Conservation (phyloP, 176 grass and related monocot species). For the Cenchrus americanus region DNA sequence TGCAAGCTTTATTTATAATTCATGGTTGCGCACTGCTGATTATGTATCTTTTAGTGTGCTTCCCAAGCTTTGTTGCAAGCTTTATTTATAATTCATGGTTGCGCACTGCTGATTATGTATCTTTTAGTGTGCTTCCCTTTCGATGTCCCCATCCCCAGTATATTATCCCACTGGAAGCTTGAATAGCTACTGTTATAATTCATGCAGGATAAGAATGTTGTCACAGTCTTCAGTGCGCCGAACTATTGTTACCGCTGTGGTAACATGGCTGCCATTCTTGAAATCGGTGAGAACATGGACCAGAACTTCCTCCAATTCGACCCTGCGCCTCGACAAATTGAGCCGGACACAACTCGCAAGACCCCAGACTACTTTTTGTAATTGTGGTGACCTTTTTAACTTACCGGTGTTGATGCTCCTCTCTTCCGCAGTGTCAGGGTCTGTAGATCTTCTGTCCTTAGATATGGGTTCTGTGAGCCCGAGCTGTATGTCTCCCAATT, state of each 20-base stretch:
- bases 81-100: neutral
- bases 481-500: constrained; percentile 64
- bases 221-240: constrained; percentile 94
- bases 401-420: constrained; percentile 57
- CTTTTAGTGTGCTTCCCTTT: neutral
- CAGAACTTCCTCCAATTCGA: constrained; percentile 98
- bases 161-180: constrained; percentile 19
- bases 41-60: neutral
- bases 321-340: constrained; percentile 86
- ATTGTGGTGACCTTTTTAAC: constrained; percentile 62
- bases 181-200: constrained; percentile 29
- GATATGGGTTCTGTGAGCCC: constrained; percentile 26
- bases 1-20: neutral
- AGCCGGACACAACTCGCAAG: constrained; percentile 89
- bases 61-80: too few relatives aligned
- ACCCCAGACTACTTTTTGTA: constrained; percentile 98
- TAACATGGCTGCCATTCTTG: constrained; percentile 97
- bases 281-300: constrained; percentile 95
- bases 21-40: neutral
- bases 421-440: constrained; percentile 27
- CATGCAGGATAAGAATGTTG: constrained; percentile 91
- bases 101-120: neutral
- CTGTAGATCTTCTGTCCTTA: constrained; percentile 61
- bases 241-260: constrained; percentile 98
- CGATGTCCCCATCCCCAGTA: neutral